These are phyloP conservation scores for Nemania sp. DNA, from an alignment of 2,329 filamentous ascomycete species.

Conservation along the genomic window DNA sequence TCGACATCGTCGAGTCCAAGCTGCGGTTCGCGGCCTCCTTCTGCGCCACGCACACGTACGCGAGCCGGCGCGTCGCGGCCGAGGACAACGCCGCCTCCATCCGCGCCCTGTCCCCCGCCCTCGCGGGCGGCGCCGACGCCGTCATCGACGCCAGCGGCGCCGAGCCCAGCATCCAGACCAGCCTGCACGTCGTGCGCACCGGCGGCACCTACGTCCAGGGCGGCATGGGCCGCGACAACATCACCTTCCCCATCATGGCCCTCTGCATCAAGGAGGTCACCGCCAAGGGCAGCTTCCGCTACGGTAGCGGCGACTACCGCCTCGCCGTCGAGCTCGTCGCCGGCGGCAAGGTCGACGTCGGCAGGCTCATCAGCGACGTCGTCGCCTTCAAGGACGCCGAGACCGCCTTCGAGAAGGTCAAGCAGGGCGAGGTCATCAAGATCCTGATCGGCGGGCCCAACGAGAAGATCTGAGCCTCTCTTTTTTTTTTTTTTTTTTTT, in stretches of 20 bases:
- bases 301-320: constrained; percentile 85
- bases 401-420: constrained; percentile 84
- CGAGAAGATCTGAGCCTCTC: constrained; percentile 13
- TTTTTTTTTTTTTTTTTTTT: too few species aligned
- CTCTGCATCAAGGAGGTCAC: constrained; percentile 89
- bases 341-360: constrained; percentile 75
- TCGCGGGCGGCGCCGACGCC: constrained; percentile 72
- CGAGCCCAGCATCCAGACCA: constrained; percentile 76
- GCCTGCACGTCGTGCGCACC: constrained; percentile 69
- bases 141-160: constrained; percentile 83
- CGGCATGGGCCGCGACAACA: constrained; percentile 87
- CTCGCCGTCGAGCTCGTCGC: constrained; percentile 79
- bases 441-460: constrained; percentile 62
- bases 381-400: constrained; percentile 84
- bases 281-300: constrained; percentile 85
- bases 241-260: constrained; percentile 89
- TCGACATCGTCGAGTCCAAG: constrained; percentile 82
- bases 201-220: constrained; percentile 83
- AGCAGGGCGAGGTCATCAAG: constrained; percentile 78
- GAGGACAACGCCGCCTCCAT: constrained; percentile 76
- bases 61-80: constrained; percentile 64
- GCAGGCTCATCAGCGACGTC: constrained; percentile 77
- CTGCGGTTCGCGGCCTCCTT: constrained; percentile 78
- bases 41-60: constrained; percentile 72
- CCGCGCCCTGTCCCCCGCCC: constrained; percentile 59